A percentile compares a stretch with the other conserved stretches of the same genome.
Conservation (phyloP, 1,284 basidiomycete species). For the Meripilus lineatus region DNA sequence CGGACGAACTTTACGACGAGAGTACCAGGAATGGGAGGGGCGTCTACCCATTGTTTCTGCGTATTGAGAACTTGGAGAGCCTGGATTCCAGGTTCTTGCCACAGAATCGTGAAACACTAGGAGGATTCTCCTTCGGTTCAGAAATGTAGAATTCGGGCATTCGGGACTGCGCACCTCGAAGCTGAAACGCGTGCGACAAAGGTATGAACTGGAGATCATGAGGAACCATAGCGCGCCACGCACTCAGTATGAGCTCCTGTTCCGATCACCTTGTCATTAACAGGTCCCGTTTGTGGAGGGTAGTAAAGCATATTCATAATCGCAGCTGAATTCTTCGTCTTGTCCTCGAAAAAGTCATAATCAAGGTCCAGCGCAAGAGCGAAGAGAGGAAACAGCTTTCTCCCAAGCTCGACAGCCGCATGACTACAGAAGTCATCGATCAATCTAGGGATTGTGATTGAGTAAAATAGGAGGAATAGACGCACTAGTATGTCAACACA, state of each 20-base stretch:
- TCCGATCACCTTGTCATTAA: slow-evolving; percentile 65
- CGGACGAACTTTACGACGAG: slow-evolving; percentile 77
- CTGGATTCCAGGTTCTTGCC: slow-evolving; percentile 61
- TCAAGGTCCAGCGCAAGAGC: slow-evolving; percentile 76
- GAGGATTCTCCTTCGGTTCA: neutral
- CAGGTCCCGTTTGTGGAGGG: slow-evolving; percentile 64
- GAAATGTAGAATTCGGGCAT: neutral
- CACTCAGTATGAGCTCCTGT: slow-evolving; percentile 85
- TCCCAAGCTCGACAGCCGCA: slow-evolving; percentile 63
- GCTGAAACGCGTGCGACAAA: slow-evolving; percentile 12
- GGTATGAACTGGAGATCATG: slow-evolving; percentile 5
- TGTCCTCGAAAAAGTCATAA: slow-evolving; percentile 76
- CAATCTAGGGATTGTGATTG: neutral
- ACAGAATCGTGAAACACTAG: slow-evolving; percentile 83
- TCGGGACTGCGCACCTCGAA: slow-evolving; percentile 41
- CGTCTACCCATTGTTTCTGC: slow-evolving; percentile 48
- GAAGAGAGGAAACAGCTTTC: slow-evolving; percentile 75
- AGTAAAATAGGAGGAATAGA: too few species aligned
- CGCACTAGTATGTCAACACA: slow-evolving; percentile 64
- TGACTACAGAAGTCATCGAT: slow-evolving; percentile 38
- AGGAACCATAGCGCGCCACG: slow-evolving; percentile 2
- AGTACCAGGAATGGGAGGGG: slow-evolving; percentile 45
- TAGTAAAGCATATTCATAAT: slow-evolving; percentile 83
- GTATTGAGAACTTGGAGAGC: slow-evolving; percentile 54
- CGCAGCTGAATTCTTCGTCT: slow-evolving; percentile 66